These are phyloP conservation scores for Neonectria hederae DNA, from an alignment of 2,329 filamentous ascomycete species.

Conservation along the genomic window DNA sequence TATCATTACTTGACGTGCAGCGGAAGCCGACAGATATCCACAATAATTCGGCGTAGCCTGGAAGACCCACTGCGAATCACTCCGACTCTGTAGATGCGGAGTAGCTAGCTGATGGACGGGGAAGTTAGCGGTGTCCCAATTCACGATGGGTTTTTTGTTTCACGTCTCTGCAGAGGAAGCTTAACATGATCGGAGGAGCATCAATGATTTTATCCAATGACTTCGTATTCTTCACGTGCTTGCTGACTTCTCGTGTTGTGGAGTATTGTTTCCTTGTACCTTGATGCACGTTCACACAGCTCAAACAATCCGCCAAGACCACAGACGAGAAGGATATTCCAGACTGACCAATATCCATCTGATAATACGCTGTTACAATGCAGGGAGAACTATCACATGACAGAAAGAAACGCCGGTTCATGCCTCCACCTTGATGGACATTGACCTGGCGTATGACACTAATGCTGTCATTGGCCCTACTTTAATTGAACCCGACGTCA, in stretches of 20 bases:
- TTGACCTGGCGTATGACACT: not conserved
- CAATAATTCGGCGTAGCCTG: not conserved
- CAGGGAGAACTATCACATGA: not conserved
- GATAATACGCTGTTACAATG: too few relatives aligned
- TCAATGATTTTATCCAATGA: too few relatives aligned
- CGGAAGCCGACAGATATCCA: not conserved
- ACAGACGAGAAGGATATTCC: too few relatives aligned
- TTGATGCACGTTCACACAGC: not conserved
- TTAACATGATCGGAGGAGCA: not conserved
- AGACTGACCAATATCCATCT: too few relatives aligned
- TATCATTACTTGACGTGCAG: not conserved
- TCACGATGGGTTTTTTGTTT: not conserved
- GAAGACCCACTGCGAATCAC: not conserved
- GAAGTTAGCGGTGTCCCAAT: not conserved
- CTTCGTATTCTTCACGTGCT: not conserved
- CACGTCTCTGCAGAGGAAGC: not conserved
- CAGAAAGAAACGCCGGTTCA: not conserved
- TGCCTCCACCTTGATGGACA: not conserved
- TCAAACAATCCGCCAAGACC: not conserved
- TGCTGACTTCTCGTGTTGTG: not conserved
- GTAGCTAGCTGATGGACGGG: not conserved
- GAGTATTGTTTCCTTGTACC: not conserved
- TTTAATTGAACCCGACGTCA: not conserved
- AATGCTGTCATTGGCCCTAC: not conserved
- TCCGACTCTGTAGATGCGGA: not conserved